phyloP scores from a whole-genome alignment of 2,329 filamentous ascomycete species.

The Calcarisporium arbuscula region DNA sequence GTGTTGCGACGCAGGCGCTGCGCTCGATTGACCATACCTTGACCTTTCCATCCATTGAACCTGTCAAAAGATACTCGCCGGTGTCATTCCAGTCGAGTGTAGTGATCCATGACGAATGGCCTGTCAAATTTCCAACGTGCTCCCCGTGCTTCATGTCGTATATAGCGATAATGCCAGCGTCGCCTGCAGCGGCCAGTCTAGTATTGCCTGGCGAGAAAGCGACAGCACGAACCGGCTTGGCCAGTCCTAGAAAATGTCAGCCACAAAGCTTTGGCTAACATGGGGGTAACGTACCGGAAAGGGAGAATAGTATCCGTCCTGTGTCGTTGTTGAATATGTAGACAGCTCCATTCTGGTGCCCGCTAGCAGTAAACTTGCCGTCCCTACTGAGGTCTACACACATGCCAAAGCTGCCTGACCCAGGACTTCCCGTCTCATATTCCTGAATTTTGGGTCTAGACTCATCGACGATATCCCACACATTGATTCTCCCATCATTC shows the following conservation, averaged over 20 bases:
- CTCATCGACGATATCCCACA: constrained; percentile 66
- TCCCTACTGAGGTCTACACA: constrained; percentile 76
- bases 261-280: background rate
- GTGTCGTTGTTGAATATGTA: constrained; percentile 95
- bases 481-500: constrained; percentile 79
- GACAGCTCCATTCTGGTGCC: constrained; percentile 84
- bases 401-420: constrained; percentile 82
- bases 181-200: constrained; percentile 82
- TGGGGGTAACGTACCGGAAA: constrained; percentile 57
- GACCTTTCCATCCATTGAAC: constrained; percentile 85
- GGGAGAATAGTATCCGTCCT: constrained; percentile 75
- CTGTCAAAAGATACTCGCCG: constrained; percentile 84
- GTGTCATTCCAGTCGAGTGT: constrained; percentile 89
- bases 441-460: constrained; percentile 62
- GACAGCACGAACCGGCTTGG: constrained; percentile 78
- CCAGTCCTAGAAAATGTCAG: constrained; percentile 52
- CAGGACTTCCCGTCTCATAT: constrained; percentile 68
- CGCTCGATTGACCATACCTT: constrained; percentile 94
- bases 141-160: constrained; percentile 92
- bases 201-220: constrained; percentile 83
- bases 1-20: constrained; percentile 80
- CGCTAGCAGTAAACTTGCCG: constrained; percentile 80
- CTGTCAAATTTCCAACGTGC: constrained; percentile 77
- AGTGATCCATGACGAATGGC: constrained; percentile 82
- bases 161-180: constrained; percentile 79